These are phyloP conservation scores for Stromatinia cepivora DNA, from an alignment of 2,329 filamentous ascomycete genomes.

Conservation along the genomic window DNA sequence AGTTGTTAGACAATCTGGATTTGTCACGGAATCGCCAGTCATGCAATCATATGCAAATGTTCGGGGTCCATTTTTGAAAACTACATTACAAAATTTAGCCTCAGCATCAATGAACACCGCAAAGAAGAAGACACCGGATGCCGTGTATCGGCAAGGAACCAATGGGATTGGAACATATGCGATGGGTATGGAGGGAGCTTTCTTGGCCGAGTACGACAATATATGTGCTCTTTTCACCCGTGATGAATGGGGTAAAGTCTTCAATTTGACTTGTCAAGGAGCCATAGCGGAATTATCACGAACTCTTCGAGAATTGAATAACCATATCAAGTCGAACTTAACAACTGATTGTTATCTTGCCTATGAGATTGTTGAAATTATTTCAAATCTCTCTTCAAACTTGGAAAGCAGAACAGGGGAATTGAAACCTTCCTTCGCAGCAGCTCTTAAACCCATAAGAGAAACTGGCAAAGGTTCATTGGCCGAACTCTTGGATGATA, in stretches of 20 bases:
- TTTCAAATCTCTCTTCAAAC: slow-evolving; percentile 75
- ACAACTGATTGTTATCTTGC: slow-evolving; percentile 91
- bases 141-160: slow-evolving; percentile 82
- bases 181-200: slow-evolving; percentile 81
- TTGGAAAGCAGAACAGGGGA: slow-evolving; percentile 83
- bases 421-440: slow-evolving; percentile 77
- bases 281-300: slow-evolving; percentile 80
- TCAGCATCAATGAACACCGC: slow-evolving; percentile 81
- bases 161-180: slow-evolving; percentile 92
- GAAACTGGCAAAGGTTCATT: slow-evolving; percentile 90
- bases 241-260: slow-evolving; percentile 79
- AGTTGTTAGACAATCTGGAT: slow-evolving; percentile 51
- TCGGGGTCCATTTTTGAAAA: slow-evolving; percentile 80
- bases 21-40: slow-evolving; percentile 64
- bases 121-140: slow-evolving; percentile 75
- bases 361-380: slow-evolving; percentile 91
- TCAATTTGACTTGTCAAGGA: slow-evolving; percentile 75
- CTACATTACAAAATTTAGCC: slow-evolving; percentile 80
- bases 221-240: slow-evolving; percentile 83
- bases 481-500: slow-evolving; percentile 80
- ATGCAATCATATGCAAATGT: slow-evolving; percentile 83
- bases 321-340: slow-evolving; percentile 82
- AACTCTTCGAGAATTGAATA: slow-evolving; percentile 84
- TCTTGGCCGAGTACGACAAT: slow-evolving; percentile 86
- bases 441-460: slow-evolving; percentile 83